These are phyloP conservation scores for Penicillium sp. DNA, from an alignment of 2,329 filamentous ascomycete species.

Conservation along the genomic window DNA sequence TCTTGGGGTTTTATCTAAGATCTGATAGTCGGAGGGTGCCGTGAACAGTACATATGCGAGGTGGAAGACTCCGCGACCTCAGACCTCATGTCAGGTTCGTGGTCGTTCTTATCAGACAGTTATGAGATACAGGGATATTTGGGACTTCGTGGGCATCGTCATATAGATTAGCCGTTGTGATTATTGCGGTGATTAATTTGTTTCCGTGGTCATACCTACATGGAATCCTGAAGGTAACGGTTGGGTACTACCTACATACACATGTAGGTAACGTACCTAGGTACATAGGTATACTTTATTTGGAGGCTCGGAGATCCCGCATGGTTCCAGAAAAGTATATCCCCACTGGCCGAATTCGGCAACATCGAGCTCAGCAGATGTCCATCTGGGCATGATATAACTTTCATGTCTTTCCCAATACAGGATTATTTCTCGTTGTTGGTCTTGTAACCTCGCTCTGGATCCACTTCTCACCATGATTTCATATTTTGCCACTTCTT, in stretches of 20 bases:
- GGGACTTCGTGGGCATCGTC: not conserved
- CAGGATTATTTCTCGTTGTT: not conserved
- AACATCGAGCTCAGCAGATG: not conserved
- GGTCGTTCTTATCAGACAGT: not conserved
- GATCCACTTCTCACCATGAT: not conserved
- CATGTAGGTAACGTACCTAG: no score
- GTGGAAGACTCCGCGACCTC: conserved; percentile 6
- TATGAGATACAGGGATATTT: not conserved
- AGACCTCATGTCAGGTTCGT: not conserved
- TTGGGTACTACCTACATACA: not conserved
- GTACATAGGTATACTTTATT: not conserved
- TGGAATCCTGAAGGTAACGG: not conserved
- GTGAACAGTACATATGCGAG: not conserved
- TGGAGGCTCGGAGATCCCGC: not conserved
- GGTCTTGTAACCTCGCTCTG: not conserved
- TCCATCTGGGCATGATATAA: no score
- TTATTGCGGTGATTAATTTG: not conserved
- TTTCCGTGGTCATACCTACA: not conserved
- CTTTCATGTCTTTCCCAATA: not conserved
- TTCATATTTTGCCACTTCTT: not conserved
- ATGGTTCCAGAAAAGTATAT: not conserved
- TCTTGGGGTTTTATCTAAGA: conserved; percentile 6
- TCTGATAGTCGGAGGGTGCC: conserved; percentile 5
- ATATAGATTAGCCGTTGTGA: not conserved
- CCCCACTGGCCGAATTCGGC: not conserved